Evolutionary conservation across 768 basidiomycete species (phyloP).

Genomic region (Hirschioporus abietinus): DNA sequence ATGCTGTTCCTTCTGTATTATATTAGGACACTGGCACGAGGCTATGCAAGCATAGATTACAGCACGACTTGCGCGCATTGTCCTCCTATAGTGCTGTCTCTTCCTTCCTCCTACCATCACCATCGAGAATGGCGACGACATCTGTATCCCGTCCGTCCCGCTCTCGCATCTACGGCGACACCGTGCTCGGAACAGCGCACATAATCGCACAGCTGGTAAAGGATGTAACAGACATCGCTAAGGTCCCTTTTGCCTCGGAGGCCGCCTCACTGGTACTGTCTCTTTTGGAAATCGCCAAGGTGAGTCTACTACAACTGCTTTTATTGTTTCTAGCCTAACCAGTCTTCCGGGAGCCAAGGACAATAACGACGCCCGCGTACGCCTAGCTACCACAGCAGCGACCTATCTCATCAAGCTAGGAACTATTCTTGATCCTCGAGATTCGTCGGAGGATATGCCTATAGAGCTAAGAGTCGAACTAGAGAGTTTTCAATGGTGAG

Average conservation of each 20-base stretch:
- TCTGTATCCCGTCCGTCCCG: too few relatives aligned
- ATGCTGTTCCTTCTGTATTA: too few relatives aligned
- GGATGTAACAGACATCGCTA: neutral
- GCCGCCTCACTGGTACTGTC: neutral
- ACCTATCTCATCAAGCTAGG: neutral
- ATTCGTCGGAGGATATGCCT: neutral
- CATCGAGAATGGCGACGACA: too few relatives aligned
- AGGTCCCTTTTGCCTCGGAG: neutral
- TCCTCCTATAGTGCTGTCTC: too few relatives aligned
- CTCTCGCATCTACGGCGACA: neutral
- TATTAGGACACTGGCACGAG: too few relatives aligned
- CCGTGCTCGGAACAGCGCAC: neutral
- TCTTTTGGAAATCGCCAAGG: neutral
- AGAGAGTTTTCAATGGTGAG: too few relatives aligned
- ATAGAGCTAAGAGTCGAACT: too few relatives aligned
- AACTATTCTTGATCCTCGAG: neutral
- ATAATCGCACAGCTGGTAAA: neutral
- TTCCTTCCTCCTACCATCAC: too few relatives aligned
- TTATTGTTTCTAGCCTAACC: neutral
- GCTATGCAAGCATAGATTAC: too few relatives aligned
- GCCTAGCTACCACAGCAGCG: neutral
- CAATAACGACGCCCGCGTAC: neutral
- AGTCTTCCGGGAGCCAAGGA: neutral
- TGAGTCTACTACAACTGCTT: neutral
- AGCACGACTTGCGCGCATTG: too few relatives aligned